A percentile compares a stretch with the other conserved stretches of the same genome.
phyloP scores from a whole-genome alignment of 371 early-diverging fungal genomes.

The Mortierella sp. region DNA sequence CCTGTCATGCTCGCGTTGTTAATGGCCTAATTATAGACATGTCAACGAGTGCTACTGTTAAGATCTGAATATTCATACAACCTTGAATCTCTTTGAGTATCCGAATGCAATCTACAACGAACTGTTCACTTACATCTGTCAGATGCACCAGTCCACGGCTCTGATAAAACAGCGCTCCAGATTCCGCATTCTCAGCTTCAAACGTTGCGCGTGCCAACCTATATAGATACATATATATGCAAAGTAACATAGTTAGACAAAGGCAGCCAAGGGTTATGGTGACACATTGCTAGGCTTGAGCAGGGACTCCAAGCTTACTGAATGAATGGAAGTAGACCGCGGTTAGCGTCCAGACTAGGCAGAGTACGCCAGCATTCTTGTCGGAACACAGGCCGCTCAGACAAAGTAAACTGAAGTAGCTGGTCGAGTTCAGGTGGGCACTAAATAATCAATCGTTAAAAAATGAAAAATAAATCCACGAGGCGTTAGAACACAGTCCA shows the following conservation, averaged over 20 bases:
- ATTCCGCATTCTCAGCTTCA: conserved; percentile 33
- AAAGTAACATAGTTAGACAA: background rate
- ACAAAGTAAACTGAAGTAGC: conserved; percentile 34
- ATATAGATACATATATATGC: background rate
- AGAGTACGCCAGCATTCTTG: conserved; percentile 45
- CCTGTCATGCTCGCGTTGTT: conserved; percentile 20
- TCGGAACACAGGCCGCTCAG: conserved; percentile 27
- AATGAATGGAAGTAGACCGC: conserved; percentile 17
- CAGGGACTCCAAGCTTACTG: conserved; percentile 17
- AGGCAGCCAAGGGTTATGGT: background rate
- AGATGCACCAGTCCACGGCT: conserved; percentile 31
- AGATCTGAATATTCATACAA: too few relatives aligned
- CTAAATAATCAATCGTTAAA: conserved; percentile 6
- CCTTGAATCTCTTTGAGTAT: background rate
- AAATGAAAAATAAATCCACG: background rate
- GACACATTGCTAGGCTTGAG: background rate
- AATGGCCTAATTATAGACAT: conserved; percentile 19
- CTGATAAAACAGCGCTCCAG: conserved; percentile 39
- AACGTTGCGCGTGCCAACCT: conserved; percentile 41
- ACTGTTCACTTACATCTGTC: conserved; percentile 45
- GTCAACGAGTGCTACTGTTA: background rate
- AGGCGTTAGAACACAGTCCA: background rate
- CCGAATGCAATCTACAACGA: background rate
- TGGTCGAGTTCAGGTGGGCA: conserved; percentile 43
- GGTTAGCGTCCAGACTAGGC: conserved; percentile 12